These are phyloP conservation scores for Hamigera avellanea DNA, from an alignment of 495 filamentous ascomycete genomes.

Conservation along the genomic window DNA sequence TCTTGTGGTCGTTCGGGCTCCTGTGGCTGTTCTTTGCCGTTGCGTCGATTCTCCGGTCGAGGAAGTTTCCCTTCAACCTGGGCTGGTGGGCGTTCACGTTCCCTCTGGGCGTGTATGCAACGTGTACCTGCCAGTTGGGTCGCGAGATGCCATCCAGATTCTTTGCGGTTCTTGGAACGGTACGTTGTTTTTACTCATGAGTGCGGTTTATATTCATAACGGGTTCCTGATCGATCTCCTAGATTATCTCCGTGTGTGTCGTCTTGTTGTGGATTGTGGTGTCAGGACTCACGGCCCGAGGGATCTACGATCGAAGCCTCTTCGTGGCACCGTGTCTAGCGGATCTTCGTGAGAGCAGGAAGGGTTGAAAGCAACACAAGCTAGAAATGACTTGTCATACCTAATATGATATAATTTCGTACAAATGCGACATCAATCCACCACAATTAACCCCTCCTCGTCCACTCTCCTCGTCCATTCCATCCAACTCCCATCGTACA, in stretches of 20 bases:
- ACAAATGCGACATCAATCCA: no score
- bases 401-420: no score
- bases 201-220: constrained; percentile 1
- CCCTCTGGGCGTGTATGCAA: constrained; percentile 45
- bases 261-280: constrained; percentile 42
- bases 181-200: constrained; percentile 10
- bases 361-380: no score
- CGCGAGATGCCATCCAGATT: constrained; percentile 39
- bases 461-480: no score
- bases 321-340: constrained; percentile 42
- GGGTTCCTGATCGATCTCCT: not conserved
- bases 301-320: constrained; percentile 31
- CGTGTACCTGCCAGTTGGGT: constrained; percentile 35
- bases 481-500: constrained; percentile 29
- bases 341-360: constrained; percentile 19
- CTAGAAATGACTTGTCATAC: no score
- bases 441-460: no score
- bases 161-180: constrained; percentile 40
- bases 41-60: constrained; percentile 17
- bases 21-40: constrained; percentile 52
- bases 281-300: constrained; percentile 28
- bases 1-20: constrained; percentile 50
- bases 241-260: constrained; percentile 38
- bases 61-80: constrained; percentile 51
- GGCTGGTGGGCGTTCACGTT: constrained; percentile 62